Conservation (phyloP, 371 early-diverging fungal species). For the Mortierella sp. region DNA sequence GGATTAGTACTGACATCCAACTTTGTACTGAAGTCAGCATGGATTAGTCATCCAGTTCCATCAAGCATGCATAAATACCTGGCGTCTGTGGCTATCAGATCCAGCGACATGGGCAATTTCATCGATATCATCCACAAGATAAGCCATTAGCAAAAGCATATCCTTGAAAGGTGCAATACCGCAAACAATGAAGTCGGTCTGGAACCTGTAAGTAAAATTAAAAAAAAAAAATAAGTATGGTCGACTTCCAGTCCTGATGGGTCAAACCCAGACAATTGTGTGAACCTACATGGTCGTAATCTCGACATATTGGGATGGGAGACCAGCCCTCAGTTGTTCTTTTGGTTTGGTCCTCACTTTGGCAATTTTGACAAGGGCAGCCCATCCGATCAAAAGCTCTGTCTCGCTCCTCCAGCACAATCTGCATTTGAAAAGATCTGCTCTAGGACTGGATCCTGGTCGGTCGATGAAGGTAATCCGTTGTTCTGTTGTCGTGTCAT, state of each 20-base stretch:
- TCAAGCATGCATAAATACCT: conserved; percentile 14
- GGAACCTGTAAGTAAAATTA: conserved; percentile 57
- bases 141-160: conserved; percentile 81
- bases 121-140: conserved; percentile 60
- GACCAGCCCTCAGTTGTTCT: conserved; percentile 43
- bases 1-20: neutral
- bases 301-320: conserved; percentile 77
- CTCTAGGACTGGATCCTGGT: conserved; percentile 80
- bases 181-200: conserved; percentile 88
- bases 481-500: conserved; percentile 74
- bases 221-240: neutral
- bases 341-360: conserved; percentile 67
- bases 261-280: neutral
- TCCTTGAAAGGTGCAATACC: conserved; percentile 89
- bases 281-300: conserved; percentile 72
- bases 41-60: neutral
- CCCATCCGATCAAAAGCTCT: conserved; percentile 92
- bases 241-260: neutral
- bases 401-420: conserved; percentile 86
- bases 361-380: conserved; percentile 88
- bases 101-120: conserved; percentile 45
- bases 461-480: conserved; percentile 89
- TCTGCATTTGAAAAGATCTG: conserved; percentile 89
- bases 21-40: neutral
- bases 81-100: conserved; percentile 34